A percentile compares a stretch with the other conserved stretches of the same genome.
Conservation (phyloP, 495 filamentous ascomycete genomes). For the Cladorrhinum samala region DNA sequence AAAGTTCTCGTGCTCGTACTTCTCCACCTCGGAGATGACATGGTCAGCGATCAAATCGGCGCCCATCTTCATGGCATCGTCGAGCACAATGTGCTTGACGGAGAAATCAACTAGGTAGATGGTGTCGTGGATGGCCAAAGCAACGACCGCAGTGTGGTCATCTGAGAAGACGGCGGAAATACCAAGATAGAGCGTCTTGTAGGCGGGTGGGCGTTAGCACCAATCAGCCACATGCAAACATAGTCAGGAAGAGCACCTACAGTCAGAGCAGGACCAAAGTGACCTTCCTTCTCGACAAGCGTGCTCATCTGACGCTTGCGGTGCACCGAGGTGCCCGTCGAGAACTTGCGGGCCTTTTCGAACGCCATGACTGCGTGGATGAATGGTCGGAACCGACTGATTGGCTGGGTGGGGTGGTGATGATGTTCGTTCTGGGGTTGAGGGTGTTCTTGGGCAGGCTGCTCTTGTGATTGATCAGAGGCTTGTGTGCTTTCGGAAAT, state of each 20-base stretch:
- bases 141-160: conserved; percentile 47
- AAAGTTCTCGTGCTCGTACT: conserved; percentile 55
- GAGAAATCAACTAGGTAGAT: conserved; percentile 75
- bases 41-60: conserved; percentile 48
- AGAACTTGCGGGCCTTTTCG: conserved; percentile 34
- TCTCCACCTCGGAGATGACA: conserved; percentile 45
- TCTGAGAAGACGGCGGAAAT: conserved; percentile 50
- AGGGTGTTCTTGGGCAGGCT: neutral
- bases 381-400: conserved; percentile 17
- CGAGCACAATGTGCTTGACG: conserved; percentile 47
- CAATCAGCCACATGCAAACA: neutral
- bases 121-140: conserved; percentile 68
- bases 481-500: conserved; percentile 2
- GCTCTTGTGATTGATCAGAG: neutral
- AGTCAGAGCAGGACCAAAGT: conserved; percentile 38
- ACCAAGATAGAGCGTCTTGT: conserved; percentile 59
- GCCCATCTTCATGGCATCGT: conserved; percentile 29
- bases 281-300: conserved; percentile 38
- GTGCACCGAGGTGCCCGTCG: conserved; percentile 38
- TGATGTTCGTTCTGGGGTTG: conserved; percentile 3
- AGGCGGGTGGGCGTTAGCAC: conserved; percentile 14
- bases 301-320: conserved; percentile 41
- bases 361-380: conserved; percentile 32
- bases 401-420: conserved; percentile 3
- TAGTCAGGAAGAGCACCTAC: conserved; percentile 21